These are phyloP conservation scores for Vigna hirtella DNA, from an alignment of 306 rosid genomes.

Conservation along the genomic window DNA sequence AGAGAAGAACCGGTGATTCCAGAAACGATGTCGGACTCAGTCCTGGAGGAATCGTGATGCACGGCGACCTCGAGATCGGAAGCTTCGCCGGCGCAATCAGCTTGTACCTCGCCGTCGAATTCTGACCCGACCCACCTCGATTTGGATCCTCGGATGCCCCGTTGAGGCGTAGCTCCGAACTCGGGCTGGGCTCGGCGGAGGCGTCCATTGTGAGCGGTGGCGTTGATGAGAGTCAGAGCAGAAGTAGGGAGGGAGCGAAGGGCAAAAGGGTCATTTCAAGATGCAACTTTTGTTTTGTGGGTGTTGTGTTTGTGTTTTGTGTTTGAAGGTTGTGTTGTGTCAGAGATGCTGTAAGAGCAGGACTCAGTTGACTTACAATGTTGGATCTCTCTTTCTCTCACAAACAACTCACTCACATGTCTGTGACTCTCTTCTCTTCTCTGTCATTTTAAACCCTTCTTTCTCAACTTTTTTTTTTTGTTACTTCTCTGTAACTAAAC, in stretches of 20 bases:
- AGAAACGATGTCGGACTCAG: slow-evolving; percentile 87
- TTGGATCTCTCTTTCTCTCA: slow-evolving; percentile 42
- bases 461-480: background rate
- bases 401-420: slow-evolving; percentile 34
- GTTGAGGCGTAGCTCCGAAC: slow-evolving; percentile 41
- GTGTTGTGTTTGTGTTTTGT: background rate
- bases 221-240: slow-evolving; percentile 10
- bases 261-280: slow-evolving; percentile 59
- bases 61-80: slow-evolving; percentile 94
- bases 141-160: slow-evolving; percentile 49
- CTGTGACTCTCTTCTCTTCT: slow-evolving; percentile 30
- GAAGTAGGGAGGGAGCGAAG: slow-evolving; percentile 41
- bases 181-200: slow-evolving; percentile 27
- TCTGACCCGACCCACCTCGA: slow-evolving; percentile 40
- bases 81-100: slow-evolving; percentile 93
- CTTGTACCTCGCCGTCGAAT: slow-evolving; percentile 71
- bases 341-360: slow-evolving; percentile 49
- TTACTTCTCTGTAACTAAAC: slow-evolving; percentile 30
- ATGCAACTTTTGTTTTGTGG: background rate
- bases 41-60: slow-evolving; percentile 84
- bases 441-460: slow-evolving; percentile 55
- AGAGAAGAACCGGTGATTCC: slow-evolving; percentile 88
- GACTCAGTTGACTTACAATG: slow-evolving; percentile 60
- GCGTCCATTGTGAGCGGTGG: slow-evolving; percentile 54
- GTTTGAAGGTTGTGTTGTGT: slow-evolving; percentile 31